Base-by-base conservation (phyloP, 2,329 filamentous ascomycete genomes). In the Pseudocercospora ulei region DNA sequence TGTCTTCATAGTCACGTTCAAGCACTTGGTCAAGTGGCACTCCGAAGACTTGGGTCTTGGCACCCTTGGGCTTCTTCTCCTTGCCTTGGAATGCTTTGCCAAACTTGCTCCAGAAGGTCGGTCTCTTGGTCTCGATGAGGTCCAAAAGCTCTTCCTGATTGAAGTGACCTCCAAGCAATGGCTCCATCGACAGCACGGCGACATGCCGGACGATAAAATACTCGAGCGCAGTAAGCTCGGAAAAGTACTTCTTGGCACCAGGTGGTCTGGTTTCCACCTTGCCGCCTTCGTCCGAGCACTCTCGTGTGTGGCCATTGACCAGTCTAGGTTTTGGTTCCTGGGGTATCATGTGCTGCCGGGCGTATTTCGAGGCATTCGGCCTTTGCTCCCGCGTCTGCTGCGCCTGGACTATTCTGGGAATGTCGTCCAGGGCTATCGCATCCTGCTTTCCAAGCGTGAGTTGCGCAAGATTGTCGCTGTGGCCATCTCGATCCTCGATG, bases 51-150 rank as follows among this genome's bases (percentile, higher is more conserved):
- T 85, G 88, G 67, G 92, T 93, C 66, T 92, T 93, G 60, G 87
- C 85, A 52, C 69, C 73, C 51, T 77, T 81, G 53, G 90, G 82
- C 51, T 84, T 85, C 62, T 88, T 90, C 35, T 59, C 56, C 28
- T 60, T 59, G 13, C 53, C 52, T 35, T 52, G 46, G 58, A 96
- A 94, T 1, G 87, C 88, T 59, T 95, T 94, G 47, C 87, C 88
- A 48, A 98, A 87, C 54, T 95, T 95, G 61, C 88, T 90, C 90
- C 90, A 98, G 64, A 98, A 94, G 0, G 84, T 96, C 14, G 84
- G 78, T 46, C 94, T 92, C 56, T 84, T 80, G 2, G 84, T 85
- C 62, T 98, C 90, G 46, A 98, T 96, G 34, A 98, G 76, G 45
- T 83, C 78, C 8, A 96, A 73, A 1, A 98, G 70, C 57, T 98